These are phyloP conservation scores for Colletotrichum euphorbiae DNA, from an alignment of 2,329 filamentous ascomycete genomes.

Conservation along the genomic window DNA sequence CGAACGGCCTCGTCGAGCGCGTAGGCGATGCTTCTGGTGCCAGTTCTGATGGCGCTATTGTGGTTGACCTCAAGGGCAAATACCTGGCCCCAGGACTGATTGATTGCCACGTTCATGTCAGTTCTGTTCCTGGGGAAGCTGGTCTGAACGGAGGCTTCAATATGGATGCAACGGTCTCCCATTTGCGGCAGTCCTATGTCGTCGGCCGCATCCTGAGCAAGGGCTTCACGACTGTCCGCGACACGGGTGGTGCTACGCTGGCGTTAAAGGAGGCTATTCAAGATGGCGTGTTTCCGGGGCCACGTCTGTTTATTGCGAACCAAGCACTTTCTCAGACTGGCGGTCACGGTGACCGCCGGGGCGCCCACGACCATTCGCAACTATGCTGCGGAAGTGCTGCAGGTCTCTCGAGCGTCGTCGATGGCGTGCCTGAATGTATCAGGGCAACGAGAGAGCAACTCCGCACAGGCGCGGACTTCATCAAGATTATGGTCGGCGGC, in stretches of 20 bases:
- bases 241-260: conserved; percentile 67
- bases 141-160: conserved; percentile 43
- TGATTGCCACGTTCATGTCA: conserved; percentile 50
- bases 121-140: conserved; percentile 46
- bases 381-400: conserved; percentile 59
- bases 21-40: conserved; percentile 33
- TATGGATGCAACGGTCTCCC: conserved; percentile 50
- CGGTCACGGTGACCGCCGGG: conserved; percentile 66
- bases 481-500: conserved; percentile 71
- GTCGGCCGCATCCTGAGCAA: conserved; percentile 62
- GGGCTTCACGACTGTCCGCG: conserved; percentile 69
- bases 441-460: conserved; percentile 65
- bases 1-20: conserved; percentile 49
- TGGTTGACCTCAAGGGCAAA: conserved; percentile 44
- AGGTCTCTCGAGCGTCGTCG: conserved; percentile 58
- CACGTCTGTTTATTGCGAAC: conserved; percentile 66
- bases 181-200: conserved; percentile 60
- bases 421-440: conserved; percentile 67
- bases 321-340: conserved; percentile 68
- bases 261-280: conserved; percentile 67
- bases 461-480: conserved; percentile 67
- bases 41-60: conserved; percentile 10
- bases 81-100: conserved; percentile 50
- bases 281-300: conserved; percentile 67
- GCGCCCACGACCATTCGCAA: conserved; percentile 51